Evolutionary conservation across 2,329 filamentous ascomycete species (phyloP).

Genomic region (Calonectria montana): DNA sequence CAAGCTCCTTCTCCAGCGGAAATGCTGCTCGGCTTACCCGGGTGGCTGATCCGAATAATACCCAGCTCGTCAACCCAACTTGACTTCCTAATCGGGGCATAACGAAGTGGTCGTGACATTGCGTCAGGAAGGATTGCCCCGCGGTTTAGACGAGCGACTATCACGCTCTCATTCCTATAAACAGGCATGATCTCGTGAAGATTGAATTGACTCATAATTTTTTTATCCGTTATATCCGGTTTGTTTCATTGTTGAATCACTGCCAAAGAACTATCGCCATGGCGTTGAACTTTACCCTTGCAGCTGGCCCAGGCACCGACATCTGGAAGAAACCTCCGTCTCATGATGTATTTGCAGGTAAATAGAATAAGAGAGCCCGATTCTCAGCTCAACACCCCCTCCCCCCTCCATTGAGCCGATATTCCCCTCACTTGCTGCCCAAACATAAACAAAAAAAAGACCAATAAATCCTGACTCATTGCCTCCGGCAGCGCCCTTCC

Average conservation of each 20-base stretch:
- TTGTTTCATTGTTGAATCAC: not conserved
- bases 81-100: not conserved
- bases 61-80: not conserved
- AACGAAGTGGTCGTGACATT: not conserved
- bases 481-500: constrained; percentile 43
- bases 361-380: not conserved
- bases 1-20: not conserved
- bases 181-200: not conserved
- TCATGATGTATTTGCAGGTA: constrained; percentile 73
- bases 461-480: not conserved
- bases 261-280: constrained; percentile 9
- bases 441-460: constrained; percentile 14
- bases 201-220: not conserved
- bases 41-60: not conserved
- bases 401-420: constrained; percentile 18
- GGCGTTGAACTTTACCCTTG: constrained; percentile 54
- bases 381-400: not conserved
- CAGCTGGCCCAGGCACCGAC: constrained; percentile 72
- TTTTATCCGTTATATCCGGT: not conserved
- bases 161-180: not conserved
- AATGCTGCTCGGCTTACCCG: not conserved
- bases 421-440: constrained; percentile 2
- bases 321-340: constrained; percentile 81
- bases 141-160: not conserved
- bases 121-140: not conserved